Evolutionary conservation across 1,139 yeast species (phyloP).

Genomic region (Kluyveromyces sp.): DNA sequence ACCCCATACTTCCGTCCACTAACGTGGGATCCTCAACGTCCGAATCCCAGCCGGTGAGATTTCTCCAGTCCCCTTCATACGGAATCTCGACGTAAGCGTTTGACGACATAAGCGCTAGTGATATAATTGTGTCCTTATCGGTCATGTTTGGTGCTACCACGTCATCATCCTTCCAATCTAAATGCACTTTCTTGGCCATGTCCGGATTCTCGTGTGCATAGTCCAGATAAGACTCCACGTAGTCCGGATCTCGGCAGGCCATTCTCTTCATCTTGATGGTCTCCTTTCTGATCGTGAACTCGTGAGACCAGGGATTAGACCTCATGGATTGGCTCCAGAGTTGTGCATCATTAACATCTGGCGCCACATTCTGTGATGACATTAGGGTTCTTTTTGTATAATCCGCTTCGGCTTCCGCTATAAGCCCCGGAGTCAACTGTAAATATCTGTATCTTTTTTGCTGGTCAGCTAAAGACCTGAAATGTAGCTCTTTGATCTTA

Average conservation of each 20-base stretch:
- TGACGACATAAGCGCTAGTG: constrained; percentile 80
- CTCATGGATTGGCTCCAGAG: constrained; percentile 23
- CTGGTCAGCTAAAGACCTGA: not conserved
- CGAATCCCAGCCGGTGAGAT: constrained; percentile 56
- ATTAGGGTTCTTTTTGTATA: not conserved
- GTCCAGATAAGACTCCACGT: constrained; percentile 56
- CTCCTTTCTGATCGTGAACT: constrained; percentile 16
- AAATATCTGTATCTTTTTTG: not conserved
- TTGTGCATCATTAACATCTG: constrained; percentile 9
- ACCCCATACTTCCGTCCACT: constrained; percentile 51
- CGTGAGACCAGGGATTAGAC: constrained; percentile 22
- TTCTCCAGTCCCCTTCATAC: constrained; percentile 78
- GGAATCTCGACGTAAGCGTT: constrained; percentile 87
- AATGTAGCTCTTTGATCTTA: constrained; percentile 5
- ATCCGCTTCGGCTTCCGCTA: not conserved
- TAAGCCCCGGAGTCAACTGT: constrained; percentile 7
- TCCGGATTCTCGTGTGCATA: constrained; percentile 49
- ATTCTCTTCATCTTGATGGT: constrained; percentile 40
- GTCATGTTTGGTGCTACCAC: constrained; percentile 63
- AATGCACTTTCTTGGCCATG: constrained; percentile 36
- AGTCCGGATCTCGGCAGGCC: constrained; percentile 52
- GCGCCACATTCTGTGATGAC: constrained; percentile 6
- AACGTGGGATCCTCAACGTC: constrained; percentile 13
- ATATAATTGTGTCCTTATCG: constrained; percentile 64
- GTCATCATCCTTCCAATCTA: constrained; percentile 48